Evolutionary conservation across 2,329 filamentous ascomycete species (phyloP), one percentile per base, ranked within the genome.

Genomic region (Tolypocladium tundrense): DNA sequence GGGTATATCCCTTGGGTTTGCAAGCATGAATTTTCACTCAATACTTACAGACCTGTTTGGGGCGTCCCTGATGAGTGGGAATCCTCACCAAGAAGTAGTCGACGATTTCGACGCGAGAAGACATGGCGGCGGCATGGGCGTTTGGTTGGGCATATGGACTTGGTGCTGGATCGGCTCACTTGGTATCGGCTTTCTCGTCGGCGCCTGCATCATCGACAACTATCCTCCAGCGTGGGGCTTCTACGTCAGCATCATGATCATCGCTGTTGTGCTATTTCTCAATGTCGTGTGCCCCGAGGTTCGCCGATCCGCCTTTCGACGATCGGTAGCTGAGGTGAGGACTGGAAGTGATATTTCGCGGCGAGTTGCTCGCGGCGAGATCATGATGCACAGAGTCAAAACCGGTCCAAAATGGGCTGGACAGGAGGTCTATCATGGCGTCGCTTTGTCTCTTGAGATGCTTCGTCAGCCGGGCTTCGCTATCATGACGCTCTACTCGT

Each of bases 131-230:
- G 88, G 89, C 0, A 86, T 91, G 75, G 89, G 89, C 0, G 75
- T 88, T n/a, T 92, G 88, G 89, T 77, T 91, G 11, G 87, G 87
- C 1, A 78, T 88, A 57, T 91, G 88, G 87, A 86, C 86, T 0
- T 92, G 86, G 84, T 89, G 87, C 67, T 88, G 83, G 70, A 84
- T 89, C 64, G 87, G 85, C 7, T 89, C 87, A 27, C 77, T 91
- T 27, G 83, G 84, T 0, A 67, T 90, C 42, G 88, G 89, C 0
- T 92, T 91, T 66, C 73, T 88, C 58, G 75, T 89, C 43, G 89
- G 89, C 4, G 87, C 88, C 13, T 73, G 79, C 42, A 82, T 91
- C 63, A 90, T 91, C 64, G 82, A 86, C 61, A 71, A 69, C 11
- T 70, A 85, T 40, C 79, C 80, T 56, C 87, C 88, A 2, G 80